A percentile compares a stretch with the other conserved stretches of the same genome.
Evolutionary conservation across 2,329 filamentous ascomycete genomes (phyloP).

Genomic region (Alternaria rosae): DNA sequence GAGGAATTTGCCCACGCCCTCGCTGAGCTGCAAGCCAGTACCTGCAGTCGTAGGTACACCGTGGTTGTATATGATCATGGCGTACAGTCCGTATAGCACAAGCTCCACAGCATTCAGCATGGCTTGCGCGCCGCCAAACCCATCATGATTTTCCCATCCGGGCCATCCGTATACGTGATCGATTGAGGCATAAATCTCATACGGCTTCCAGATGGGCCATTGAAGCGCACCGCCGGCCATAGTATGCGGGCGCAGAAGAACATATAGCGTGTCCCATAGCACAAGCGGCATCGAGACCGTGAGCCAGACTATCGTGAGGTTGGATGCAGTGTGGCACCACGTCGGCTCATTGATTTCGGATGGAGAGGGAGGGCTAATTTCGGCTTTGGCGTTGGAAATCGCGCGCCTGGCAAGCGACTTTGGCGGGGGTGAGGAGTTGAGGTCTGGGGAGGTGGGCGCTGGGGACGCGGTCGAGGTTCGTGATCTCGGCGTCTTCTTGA

Average conservation of each 20-base stretch:
- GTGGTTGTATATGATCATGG: constrained; percentile 60
- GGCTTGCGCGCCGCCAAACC: constrained; percentile 80
- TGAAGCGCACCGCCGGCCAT: constrained; percentile 81
- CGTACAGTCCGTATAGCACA: constrained; percentile 68
- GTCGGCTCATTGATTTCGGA: constrained; percentile 26
- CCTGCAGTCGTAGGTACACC: constrained; percentile 46
- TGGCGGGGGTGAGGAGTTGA: constrained; percentile 25
- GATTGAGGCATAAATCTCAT: constrained; percentile 79
- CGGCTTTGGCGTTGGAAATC: constrained; percentile 26
- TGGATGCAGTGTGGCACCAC: constrained; percentile 68
- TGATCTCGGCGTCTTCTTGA: constrained; percentile 44
- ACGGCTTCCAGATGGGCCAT: constrained; percentile 76
- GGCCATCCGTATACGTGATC: constrained; percentile 85
- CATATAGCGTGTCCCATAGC: constrained; percentile 80
- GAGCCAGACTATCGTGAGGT: constrained; percentile 73
- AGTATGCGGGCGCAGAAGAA: constrained; percentile 78
- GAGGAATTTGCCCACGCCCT: constrained; percentile 54
- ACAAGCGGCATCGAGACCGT: constrained; percentile 78
- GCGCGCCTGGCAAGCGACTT: constrained; percentile 35
- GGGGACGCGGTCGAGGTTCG: constrained; percentile 46
- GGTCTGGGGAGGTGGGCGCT: constrained; percentile 30
- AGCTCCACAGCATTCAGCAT: constrained; percentile 74
- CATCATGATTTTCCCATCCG: constrained; percentile 69
- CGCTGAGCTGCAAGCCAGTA: constrained; percentile 49
- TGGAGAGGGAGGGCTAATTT: constrained; percentile 26